A percentile compares a stretch with the other conserved stretches of the same genome.
These are phyloP conservation scores for Phytophthora constricta DNA, from an alignment of 352 stramenopile genomes.

Conservation along the genomic window DNA sequence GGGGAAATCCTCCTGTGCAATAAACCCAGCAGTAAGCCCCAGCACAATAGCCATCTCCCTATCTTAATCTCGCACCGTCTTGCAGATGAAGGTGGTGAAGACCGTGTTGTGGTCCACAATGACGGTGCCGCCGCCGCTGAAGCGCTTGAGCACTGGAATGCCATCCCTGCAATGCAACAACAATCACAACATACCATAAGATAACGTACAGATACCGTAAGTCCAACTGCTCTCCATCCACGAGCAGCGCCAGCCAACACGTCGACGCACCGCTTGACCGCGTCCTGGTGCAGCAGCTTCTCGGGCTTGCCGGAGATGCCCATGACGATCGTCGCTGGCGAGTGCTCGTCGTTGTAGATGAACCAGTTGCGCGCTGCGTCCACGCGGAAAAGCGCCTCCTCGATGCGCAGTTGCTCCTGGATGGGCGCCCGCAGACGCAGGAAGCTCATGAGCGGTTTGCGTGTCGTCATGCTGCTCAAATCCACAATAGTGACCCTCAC, in stretches of 20 bases:
- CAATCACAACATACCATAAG: constrained; percentile 1
- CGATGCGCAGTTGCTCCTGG: constrained; percentile 87
- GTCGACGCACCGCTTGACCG: constrained; percentile 76
- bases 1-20: constrained; percentile 62
- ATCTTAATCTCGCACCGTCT: constrained; percentile 51
- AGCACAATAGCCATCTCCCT: background rate
- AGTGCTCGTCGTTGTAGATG: constrained; percentile 77
- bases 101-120: constrained; percentile 95
- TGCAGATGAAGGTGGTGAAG: constrained; percentile 94
- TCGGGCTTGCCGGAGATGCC: constrained; percentile 96
- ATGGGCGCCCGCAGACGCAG: constrained; percentile 77
- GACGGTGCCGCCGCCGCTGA: constrained; percentile 97
- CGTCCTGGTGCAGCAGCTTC: constrained; percentile 85
- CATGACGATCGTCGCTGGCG: constrained; percentile 91
- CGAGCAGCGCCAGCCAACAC: constrained; percentile 5
- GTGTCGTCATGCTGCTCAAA: constrained; percentile 16
- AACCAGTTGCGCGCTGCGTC: constrained; percentile 86
- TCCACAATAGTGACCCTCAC: background rate
- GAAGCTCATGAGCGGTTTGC: constrained; percentile 70
- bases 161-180: constrained; percentile 48
- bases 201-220: too few relatives aligned
- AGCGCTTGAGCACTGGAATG: constrained; percentile 93
- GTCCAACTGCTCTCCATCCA: background rate
- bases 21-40: background rate
- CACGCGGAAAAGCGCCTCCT: constrained; percentile 94